These are phyloP conservation scores for Paraurostyla sp. DNA, from an alignment of 73 alveolate genomes.

Conservation along the genomic window DNA sequence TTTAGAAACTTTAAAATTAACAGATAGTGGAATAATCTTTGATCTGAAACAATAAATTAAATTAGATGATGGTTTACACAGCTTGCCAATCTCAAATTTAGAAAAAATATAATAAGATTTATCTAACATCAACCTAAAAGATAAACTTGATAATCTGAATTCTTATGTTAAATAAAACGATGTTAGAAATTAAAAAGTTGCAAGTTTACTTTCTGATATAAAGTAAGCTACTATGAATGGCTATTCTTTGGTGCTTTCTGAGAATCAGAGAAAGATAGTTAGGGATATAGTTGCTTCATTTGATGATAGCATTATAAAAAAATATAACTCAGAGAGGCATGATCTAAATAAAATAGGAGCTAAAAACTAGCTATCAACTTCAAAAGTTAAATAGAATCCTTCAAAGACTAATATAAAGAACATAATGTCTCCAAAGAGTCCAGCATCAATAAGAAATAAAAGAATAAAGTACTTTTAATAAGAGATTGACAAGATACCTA, in stretches of 20 bases:
- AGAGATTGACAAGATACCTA: background rate
- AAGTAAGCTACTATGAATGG: background rate
- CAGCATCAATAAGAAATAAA: background rate
- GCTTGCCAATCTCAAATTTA: background rate
- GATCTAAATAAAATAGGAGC: no score
- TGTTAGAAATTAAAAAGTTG: background rate
- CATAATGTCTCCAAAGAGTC: background rate
- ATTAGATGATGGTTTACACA: background rate
- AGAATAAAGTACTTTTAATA: background rate
- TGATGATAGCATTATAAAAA: background rate
- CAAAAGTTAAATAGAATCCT: no score
- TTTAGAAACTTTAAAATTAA: background rate
- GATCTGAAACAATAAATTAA: background rate
- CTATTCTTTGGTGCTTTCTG: background rate
- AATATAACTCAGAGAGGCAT: background rate
- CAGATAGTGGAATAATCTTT: background rate
- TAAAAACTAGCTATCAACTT: no score
- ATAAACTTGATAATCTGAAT: background rate
- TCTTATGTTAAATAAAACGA: background rate
- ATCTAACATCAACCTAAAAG: background rate
- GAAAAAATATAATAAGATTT: background rate
- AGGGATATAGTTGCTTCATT: background rate
- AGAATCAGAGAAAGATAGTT: background rate
- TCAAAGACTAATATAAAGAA: no score
- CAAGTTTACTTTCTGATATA: background rate